phyloP scores from a whole-genome alignment of 129 eudicot genomes.

The Lactuca saligna region DNA sequence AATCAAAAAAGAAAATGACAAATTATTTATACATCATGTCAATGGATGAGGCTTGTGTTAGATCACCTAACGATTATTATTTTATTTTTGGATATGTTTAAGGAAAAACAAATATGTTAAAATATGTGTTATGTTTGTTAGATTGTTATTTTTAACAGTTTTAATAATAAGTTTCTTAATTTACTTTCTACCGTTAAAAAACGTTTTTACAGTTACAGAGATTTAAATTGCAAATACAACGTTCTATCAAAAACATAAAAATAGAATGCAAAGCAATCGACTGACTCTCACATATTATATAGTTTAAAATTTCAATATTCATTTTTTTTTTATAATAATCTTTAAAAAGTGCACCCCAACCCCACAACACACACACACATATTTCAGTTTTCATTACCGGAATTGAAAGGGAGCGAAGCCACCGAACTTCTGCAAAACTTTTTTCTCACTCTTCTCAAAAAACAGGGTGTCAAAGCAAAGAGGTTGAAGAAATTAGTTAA shows the following conservation, averaged over 20 bases:
- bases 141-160: background rate
- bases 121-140: background rate
- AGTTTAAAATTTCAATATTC: too few relatives aligned
- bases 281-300: background rate
- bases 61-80: background rate
- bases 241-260: background rate
- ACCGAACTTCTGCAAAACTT: slow-evolving; percentile 43
- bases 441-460: slow-evolving; percentile 40
- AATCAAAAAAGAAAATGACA: background rate
- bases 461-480: slow-evolving; percentile 18
- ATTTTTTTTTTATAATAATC: background rate
- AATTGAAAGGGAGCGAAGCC: slow-evolving; percentile 43
- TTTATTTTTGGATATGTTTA: background rate
- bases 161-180: too few relatives aligned
- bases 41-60: background rate
- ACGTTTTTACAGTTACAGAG: background rate
- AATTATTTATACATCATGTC: background rate
- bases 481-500: slow-evolving; percentile 43
- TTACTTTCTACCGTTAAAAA: background rate
- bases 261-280: background rate
- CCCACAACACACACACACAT: too few relatives aligned
- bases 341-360: background rate
- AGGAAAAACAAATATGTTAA: background rate
- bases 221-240: background rate
- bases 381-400: slow-evolving; percentile 20